Evolutionary conservation across 495 filamentous ascomycete genomes (phyloP).

Genomic region (Sordaria brevicollis): DNA sequence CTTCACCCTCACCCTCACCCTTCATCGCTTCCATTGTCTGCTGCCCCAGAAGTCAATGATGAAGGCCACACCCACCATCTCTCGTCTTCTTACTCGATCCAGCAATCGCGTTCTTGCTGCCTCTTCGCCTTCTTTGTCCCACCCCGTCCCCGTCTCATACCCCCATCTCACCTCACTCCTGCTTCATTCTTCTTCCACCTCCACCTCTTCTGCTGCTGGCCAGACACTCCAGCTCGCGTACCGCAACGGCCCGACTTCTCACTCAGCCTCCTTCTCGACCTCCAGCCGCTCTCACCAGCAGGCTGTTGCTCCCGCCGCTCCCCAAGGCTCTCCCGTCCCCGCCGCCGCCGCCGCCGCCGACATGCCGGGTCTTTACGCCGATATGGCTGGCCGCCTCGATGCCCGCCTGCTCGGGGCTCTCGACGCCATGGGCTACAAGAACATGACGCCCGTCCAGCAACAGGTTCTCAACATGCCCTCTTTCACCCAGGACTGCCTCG

Average conservation of each 20-base stretch:
- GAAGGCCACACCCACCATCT: neutral
- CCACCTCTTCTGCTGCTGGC: neutral
- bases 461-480: slow-evolving; percentile 59
- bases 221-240: neutral
- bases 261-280: neutral
- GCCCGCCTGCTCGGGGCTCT: slow-evolving; percentile 57
- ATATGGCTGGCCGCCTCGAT: slow-evolving; percentile 13
- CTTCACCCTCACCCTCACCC: neutral
- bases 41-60: neutral
- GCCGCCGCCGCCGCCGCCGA: neutral
- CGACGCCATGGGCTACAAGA: slow-evolving; percentile 52
- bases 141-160: neutral
- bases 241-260: slow-evolving; percentile 2
- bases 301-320: slow-evolving; percentile 1
- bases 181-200: neutral
- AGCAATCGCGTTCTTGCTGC: neutral
- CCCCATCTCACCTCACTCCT: neutral
- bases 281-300: neutral
- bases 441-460: slow-evolving; percentile 77
- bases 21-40: neutral
- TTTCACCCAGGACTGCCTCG: slow-evolving; percentile 59
- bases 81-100: neutral
- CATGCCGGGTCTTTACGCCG: slow-evolving; percentile 2
- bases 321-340: neutral
- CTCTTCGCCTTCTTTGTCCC: neutral